Evolutionary conservation across 225 moss, liverwort and hornwort genomes (phyloP), one percentile per base, ranked within the genome.

Genomic region (Physcomitrellopsis africana): DNA sequence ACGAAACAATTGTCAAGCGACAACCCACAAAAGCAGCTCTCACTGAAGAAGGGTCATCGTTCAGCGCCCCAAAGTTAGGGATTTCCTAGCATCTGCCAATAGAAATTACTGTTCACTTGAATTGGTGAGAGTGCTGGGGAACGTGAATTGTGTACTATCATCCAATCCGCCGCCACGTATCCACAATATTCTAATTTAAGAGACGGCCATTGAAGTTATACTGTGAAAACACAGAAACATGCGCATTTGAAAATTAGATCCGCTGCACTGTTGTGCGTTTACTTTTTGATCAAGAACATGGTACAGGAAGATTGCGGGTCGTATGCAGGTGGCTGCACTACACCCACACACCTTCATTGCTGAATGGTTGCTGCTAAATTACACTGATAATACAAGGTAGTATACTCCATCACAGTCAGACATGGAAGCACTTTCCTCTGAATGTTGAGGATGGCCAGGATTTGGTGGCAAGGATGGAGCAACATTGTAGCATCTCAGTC

Each of bases 381-480:
- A 70, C 73, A 80, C 58, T 73, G 24, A 37, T 37, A 80, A 63
- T 77, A 72, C 82, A 86, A 60, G 52, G 32, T 63, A 66, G 62
- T 70, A 79, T 7, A 5, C 32, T 37, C 53, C 64, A 70, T 66
- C 58, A 37, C 75, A 63, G 74, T 69, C 75, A 69, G 83, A 68
- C 75, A 72, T 37, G 74, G 60, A 54, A 62, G 64, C 70, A 29
- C 76, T 64, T 72, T 72, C 57, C 71, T 74, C 80, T 45, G 60
- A 64, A 42, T 19, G 19, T 74, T 56, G 73, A 80, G 77, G 72
- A 81, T 55, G 75, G 75, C 75, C 75, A 55, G 69, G 72, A 44
- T 45, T 43, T 60, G 49, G 72, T 76, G 72, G 76, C 74, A 65
- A 77, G 57, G 58, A 77, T 63, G 72, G 77, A 59, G 70, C 74